Evolutionary conservation across 768 basidiomycete genomes (phyloP).

Genomic region (Pulveroboletus ravenelii): DNA sequence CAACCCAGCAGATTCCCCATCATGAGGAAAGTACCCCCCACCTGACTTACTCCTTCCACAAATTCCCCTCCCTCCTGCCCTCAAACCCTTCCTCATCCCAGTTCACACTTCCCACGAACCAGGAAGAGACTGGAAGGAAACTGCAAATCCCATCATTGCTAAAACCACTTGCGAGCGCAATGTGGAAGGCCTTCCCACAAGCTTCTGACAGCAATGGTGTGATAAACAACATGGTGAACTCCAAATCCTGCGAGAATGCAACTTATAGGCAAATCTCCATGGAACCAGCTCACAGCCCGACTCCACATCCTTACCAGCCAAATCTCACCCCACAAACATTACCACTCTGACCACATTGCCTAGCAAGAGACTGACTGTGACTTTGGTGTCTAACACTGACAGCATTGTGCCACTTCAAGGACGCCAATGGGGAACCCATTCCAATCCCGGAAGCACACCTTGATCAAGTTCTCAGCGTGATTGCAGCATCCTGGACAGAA

Average conservation of each 20-base stretch:
- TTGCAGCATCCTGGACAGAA: background rate
- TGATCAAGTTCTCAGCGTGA: background rate
- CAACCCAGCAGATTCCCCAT: background rate
- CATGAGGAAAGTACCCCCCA: background rate
- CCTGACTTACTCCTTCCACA: background rate
- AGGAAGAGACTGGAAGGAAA: no score
- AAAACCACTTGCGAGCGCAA: no score
- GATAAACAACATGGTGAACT: no score
- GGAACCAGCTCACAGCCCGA: no score
- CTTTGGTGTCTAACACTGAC: background rate
- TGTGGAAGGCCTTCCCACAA: no score
- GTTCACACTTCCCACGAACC: no score
- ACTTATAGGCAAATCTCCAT: no score
- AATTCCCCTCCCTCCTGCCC: background rate
- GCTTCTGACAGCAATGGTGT: no score
- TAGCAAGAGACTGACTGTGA: background rate
- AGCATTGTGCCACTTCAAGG: fast-evolving
- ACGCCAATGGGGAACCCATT: fast-evolving
- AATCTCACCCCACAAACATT: background rate
- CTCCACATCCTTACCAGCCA: no score
- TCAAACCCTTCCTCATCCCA: background rate
- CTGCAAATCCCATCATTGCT: no score
- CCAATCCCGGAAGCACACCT: background rate
- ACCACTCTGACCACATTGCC: background rate
- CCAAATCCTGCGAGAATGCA: no score